phyloP scores from a whole-genome alignment of 192 early-diverging fungal species.

The Backusella circina region DNA sequence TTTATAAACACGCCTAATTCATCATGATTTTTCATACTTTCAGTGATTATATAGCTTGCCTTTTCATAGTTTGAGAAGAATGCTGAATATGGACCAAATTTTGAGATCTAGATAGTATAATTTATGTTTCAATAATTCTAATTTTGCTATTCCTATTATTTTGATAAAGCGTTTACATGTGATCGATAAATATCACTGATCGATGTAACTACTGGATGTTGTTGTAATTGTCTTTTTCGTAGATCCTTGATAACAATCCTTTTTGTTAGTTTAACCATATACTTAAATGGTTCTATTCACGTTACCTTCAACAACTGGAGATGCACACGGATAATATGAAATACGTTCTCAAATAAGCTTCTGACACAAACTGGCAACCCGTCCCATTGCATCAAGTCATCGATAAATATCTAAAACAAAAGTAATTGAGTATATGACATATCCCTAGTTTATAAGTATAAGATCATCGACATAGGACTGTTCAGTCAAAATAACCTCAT shows the following conservation, averaged over 20 bases:
- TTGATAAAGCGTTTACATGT: background rate
- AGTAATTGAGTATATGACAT: background rate
- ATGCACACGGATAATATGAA: background rate
- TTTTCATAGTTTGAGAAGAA: conserved; percentile 13
- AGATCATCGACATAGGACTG: conserved; percentile 9
- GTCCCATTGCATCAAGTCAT: background rate
- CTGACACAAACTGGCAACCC: background rate
- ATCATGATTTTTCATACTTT: background rate
- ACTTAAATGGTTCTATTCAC: background rate
- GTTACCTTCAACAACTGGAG: background rate
- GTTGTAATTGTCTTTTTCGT: background rate
- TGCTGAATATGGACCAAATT: background rate
- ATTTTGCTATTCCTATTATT: background rate
- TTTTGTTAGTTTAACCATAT: background rate
- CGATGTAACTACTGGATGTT: background rate
- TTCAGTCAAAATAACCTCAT: conserved; percentile 7
- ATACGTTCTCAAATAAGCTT: background rate
- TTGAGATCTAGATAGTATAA: background rate
- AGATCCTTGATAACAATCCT: background rate
- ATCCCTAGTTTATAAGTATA: background rate
- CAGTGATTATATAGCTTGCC: conserved; percentile 2
- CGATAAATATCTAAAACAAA: conserved; percentile 6
- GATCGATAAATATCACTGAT: background rate
- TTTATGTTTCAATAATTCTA: background rate
- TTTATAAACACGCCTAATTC: background rate